These are phyloP conservation scores for Prunus fruticosa DNA, from an alignment of 306 rosid species.

Conservation along the genomic window DNA sequence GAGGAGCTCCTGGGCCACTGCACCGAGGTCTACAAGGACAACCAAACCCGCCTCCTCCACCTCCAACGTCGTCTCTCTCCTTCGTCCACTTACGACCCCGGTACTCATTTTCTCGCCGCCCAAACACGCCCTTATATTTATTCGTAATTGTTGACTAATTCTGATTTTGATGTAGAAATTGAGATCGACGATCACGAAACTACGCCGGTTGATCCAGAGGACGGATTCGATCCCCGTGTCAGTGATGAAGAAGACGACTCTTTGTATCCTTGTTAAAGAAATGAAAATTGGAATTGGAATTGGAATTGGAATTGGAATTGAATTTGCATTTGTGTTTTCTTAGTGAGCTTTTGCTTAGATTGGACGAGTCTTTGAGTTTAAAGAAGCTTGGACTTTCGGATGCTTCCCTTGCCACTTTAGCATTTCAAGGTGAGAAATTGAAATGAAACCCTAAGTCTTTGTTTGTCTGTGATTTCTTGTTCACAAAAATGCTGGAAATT, in stretches of 20 bases:
- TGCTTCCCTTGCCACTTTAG: slow-evolving; percentile 75
- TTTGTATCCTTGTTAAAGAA: slow-evolving; percentile 50
- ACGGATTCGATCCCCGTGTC: slow-evolving; percentile 10
- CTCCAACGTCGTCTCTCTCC: slow-evolving; percentile 50
- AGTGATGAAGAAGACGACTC: slow-evolving; percentile 65
- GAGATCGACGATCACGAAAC: slow-evolving; percentile 48
- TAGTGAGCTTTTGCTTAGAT: slow-evolving; percentile 35
- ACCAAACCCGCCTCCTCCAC: slow-evolving; percentile 42
- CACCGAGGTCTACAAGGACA: slow-evolving; percentile 71
- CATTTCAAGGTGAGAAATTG: slow-evolving; percentile 57
- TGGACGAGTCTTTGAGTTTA: slow-evolving; percentile 73
- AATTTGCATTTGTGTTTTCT: slow-evolving; percentile 15
- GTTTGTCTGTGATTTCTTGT: not conserved
- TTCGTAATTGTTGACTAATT: not conserved
- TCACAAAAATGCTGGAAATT: not conserved
- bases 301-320: slow-evolving; percentile 1
- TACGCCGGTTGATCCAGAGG: slow-evolving; percentile 7
- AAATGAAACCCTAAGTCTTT: not conserved
- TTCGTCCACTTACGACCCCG: slow-evolving; percentile 47
- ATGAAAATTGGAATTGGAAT: not conserved
- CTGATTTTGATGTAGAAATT: slow-evolving; percentile 20
- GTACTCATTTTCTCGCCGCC: slow-evolving; percentile 20
- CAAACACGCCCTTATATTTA: not conserved
- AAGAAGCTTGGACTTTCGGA: slow-evolving; percentile 74
- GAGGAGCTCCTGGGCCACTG: slow-evolving; percentile 93